Percentiles rank a stretch among this genome's conserved stretches.
Evolutionary conservation across 139 green algal species (phyloP).

Genomic region (Picochlorum sp.): DNA sequence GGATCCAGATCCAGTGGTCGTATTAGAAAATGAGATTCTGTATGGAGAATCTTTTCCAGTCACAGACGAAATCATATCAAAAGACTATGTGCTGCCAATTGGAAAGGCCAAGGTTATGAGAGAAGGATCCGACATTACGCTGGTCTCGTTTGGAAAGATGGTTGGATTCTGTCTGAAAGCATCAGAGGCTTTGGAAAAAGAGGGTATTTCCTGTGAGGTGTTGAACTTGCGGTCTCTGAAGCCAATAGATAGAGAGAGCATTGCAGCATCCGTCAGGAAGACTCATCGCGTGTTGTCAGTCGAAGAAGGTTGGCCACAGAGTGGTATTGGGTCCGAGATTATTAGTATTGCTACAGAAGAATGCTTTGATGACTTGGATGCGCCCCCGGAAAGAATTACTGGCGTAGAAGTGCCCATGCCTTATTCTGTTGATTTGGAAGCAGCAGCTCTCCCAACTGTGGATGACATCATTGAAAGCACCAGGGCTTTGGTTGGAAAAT

Average conservation of each 20-base stretch:
- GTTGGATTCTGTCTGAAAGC: conserved; percentile 82
- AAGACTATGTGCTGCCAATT: conserved; percentile 93
- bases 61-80: conserved; percentile 59
- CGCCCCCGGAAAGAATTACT: conserved; percentile 81
- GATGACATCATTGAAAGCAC: conserved; percentile 66
- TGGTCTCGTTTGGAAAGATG: conserved; percentile 90
- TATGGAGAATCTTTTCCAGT: conserved; percentile 86
- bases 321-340: conserved; percentile 78
- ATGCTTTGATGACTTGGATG: conserved; percentile 96
- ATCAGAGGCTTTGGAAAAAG: conserved; percentile 74
- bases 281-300: conserved; percentile 82
- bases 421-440: conserved; percentile 92
- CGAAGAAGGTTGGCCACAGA: conserved; percentile 97
- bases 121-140: conserved; percentile 83
- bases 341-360: conserved; percentile 77
- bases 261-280: conserved; percentile 75
- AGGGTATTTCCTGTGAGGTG: conserved; percentile 84
- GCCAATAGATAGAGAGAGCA: conserved; percentile 84
- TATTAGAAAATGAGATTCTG: conserved; percentile 97
- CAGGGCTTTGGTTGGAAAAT: conserved; percentile 35
- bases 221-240: conserved; percentile 93
- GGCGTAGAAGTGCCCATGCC: conserved; percentile 90
- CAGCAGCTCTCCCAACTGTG: conserved; percentile 64
- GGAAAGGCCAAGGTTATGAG: conserved; percentile 89
- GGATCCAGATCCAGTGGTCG: conserved; percentile 92